Conservation (phyloP, 1,284 basidiomycete genomes). For the Cutaneotrichosporon sp. region DNA sequence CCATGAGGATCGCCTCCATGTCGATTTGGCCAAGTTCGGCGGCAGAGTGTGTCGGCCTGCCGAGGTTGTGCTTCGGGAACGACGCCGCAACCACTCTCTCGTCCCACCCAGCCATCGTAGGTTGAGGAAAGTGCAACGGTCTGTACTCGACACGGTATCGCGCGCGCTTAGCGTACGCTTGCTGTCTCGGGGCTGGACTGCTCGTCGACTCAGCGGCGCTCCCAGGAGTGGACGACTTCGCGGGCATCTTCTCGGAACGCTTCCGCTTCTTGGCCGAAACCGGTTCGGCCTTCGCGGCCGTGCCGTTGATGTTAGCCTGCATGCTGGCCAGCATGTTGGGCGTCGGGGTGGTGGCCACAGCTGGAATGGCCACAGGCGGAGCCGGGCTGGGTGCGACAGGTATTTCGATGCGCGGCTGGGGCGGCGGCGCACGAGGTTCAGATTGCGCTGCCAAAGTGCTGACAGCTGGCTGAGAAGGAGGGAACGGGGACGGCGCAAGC, state of each 20-base stretch:
- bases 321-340: neutral
- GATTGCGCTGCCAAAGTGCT: neutral
- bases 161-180: constrained; percentile 44
- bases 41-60: constrained; percentile 64
- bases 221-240: constrained; percentile 5
- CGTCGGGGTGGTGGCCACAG: constrained; percentile 1
- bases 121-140: constrained; percentile 72
- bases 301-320: neutral
- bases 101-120: constrained; percentile 83
- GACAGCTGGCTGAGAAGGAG: neutral
- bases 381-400: constrained; percentile 2
- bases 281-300: neutral
- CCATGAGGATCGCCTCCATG: constrained; percentile 84
- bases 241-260: constrained; percentile 1
- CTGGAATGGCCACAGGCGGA: constrained; percentile 6
- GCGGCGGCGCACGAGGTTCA: neutral
- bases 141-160: constrained; percentile 88
- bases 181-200: constrained; percentile 17
- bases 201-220: neutral
- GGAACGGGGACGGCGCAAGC: neutral
- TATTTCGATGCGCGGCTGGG: constrained; percentile 2
- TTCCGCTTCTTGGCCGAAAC: constrained; percentile 12
- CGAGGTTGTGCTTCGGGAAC: constrained; percentile 61
- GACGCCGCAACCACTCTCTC: constrained; percentile 63
- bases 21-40: constrained; percentile 64